Evolutionary conservation across 73 alveolate genomes (phyloP), one percentile per base, ranked within the genome.

Genomic region (Paraurostyla sp.): DNA sequence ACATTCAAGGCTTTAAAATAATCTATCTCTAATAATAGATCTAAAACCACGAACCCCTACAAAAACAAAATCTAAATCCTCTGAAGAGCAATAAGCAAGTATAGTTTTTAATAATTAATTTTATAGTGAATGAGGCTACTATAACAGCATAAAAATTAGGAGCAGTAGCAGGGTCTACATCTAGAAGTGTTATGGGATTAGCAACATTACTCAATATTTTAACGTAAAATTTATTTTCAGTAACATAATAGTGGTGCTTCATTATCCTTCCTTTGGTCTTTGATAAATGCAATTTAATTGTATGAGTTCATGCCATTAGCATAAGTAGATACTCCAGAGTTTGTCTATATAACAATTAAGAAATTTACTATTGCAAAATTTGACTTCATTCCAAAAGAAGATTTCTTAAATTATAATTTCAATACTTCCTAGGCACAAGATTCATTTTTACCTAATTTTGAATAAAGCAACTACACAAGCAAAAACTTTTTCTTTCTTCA

Each of bases 301-400:
- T 56, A 56, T 56, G 71, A 56, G 22, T 56, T 56, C 33, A 56
- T 56, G 71, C 71, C 71, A 16, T 22, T 56, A 7, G 71, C 71
- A 15, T 56, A 56, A 56, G 71, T 56, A 15, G 22, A 56, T 56
- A 56, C 71, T 15, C 71, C 71, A 15, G 71, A 56, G 23, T 56
- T 56, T 22, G 71, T 56, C 22, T 56, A 56, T 56, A 22, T 56
- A 16, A 56, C 22, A 32, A 56, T 56, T 15, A 22, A 56, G 71
- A 56, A 56, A 56, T 56, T 56, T 22, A 16, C 38, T 7, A 56
- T 56, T 56, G 71, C 71, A 15, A 56, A 56, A 56, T 56, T 56
- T 56, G 71, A 56, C 33, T 56, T 56, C 22, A 56, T 56, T 15
- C 71, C 71, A 15, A 56, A 56, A 56, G 71, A 56, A 22, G 71